Evolutionary conservation across 2,329 filamentous ascomycete genomes (phyloP).

Genomic region (Clonostachys chloroleuca): DNA sequence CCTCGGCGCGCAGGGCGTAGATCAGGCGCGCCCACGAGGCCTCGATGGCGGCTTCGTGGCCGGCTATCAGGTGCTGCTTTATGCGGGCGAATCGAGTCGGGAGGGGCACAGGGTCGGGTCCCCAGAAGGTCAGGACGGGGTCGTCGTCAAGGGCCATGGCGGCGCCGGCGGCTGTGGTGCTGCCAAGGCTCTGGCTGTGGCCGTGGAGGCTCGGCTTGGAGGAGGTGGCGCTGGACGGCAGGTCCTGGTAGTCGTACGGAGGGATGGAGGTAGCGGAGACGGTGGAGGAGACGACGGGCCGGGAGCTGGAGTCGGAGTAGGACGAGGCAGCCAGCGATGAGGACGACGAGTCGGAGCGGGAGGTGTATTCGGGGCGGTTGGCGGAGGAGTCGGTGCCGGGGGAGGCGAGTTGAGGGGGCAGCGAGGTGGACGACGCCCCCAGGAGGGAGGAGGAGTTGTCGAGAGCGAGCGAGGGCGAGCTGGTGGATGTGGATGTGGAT

Average conservation of each 20-base stretch:
- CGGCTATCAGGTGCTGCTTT: conserved; percentile 48
- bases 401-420: background rate
- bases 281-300: background rate
- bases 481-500: conserved; percentile 3
- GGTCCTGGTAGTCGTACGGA: background rate
- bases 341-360: conserved; percentile 2
- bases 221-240: conserved; percentile 1
- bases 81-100: conserved; percentile 53
- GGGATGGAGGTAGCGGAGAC: background rate
- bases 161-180: background rate
- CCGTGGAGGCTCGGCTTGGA: background rate
- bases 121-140: conserved; percentile 52
- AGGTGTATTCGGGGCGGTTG: background rate
- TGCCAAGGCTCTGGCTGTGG: background rate
- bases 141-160: conserved; percentile 25
- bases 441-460: background rate
- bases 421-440: background rate
- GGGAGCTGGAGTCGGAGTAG: conserved; percentile 4
- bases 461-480: background rate
- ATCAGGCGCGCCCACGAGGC: conserved; percentile 52
- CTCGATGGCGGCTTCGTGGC: conserved; percentile 48
- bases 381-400: background rate
- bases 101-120: conserved; percentile 51
- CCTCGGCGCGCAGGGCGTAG: conserved; percentile 43
- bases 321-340: conserved; percentile 5